These are phyloP conservation scores for Cladorrhinum samala DNA, from an alignment of 495 filamentous ascomycete genomes.

Conservation along the genomic window DNA sequence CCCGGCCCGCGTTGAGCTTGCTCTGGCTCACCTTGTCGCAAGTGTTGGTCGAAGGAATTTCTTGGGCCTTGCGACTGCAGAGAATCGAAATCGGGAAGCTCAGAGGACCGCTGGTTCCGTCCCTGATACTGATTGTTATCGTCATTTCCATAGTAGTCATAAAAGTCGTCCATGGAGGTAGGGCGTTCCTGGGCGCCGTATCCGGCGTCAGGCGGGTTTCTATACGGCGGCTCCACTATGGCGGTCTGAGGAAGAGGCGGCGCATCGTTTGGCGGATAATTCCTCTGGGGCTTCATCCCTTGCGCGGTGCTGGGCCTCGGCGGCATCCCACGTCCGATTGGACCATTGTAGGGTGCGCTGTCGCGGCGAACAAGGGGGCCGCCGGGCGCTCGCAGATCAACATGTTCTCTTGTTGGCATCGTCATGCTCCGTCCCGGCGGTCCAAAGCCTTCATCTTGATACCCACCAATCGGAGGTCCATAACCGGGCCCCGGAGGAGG, in stretches of 20 bases:
- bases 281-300: slow-evolving; percentile 40
- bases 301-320: slow-evolving; percentile 42
- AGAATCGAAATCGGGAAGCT: slow-evolving; percentile 73
- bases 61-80: slow-evolving; percentile 39
- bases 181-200: slow-evolving; percentile 25
- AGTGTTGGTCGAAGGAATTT: slow-evolving; percentile 47
- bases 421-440: slow-evolving; percentile 47
- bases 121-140: slow-evolving; percentile 21
- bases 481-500: slow-evolving; percentile 33
- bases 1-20: slow-evolving; percentile 38
- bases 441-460: slow-evolving; percentile 31
- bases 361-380: slow-evolving; percentile 28
- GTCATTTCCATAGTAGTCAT: slow-evolving; percentile 48
- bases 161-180: slow-evolving; percentile 45
- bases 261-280: slow-evolving; percentile 37
- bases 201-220: slow-evolving; percentile 14
- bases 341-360: slow-evolving; percentile 39
- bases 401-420: slow-evolving; percentile 42
- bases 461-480: slow-evolving; percentile 21
- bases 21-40: slow-evolving; percentile 24
- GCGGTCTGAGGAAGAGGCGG: slow-evolving; percentile 28
- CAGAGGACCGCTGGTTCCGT: slow-evolving; percentile 32
- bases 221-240: slow-evolving; percentile 20
- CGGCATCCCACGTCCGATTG: slow-evolving; percentile 37
- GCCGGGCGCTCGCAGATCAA: slow-evolving; percentile 28